A percentile compares a stretch with the other conserved stretches of the same genome.
Evolutionary conservation across 1,284 basidiomycete species (phyloP).

Genomic region (Leccinum fallax): DNA sequence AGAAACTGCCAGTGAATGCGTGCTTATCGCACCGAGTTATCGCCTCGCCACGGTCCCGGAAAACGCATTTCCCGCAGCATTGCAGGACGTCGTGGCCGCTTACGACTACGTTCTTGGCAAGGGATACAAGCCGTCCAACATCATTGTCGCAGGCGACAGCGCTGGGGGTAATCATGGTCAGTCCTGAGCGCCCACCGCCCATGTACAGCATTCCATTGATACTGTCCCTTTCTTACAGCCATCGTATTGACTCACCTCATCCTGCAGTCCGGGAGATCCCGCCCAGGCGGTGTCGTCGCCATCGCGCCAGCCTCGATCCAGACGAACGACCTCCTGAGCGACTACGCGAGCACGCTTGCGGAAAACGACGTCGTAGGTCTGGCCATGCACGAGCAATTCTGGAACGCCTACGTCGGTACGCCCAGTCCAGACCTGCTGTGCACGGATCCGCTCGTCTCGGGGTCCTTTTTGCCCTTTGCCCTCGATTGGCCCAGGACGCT

Average conservation of each 20-base stretch:
- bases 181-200: background rate
- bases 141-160: slow-evolving; percentile 28
- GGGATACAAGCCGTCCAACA: slow-evolving; percentile 24
- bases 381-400: rapidly evolving
- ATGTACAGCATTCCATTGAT: background rate
- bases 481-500: slow-evolving; percentile 27
- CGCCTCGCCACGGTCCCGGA: slow-evolving; percentile 28
- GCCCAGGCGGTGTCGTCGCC: background rate
- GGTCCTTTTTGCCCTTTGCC: slow-evolving; percentile 20
- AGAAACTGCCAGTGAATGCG: background rate
- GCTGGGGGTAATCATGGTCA: slow-evolving; percentile 28
- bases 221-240: background rate
- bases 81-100: slow-evolving; percentile 29
- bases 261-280: background rate
- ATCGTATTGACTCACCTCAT: background rate
- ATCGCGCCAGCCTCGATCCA: background rate
- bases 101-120: slow-evolving; percentile 29
- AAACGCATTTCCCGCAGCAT: slow-evolving; percentile 29
- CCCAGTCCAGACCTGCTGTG: slow-evolving; percentile 4
- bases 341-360: slow-evolving; percentile 3
- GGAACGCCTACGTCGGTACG: slow-evolving; percentile 14
- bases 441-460: slow-evolving; percentile 24
- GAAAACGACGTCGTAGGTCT: slow-evolving; percentile 4
- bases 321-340: background rate
- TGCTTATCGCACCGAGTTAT: slow-evolving; percentile 27